Base-by-base conservation (phyloP, 179 eudicot species). In the Heliamphora pulchella region DNA sequence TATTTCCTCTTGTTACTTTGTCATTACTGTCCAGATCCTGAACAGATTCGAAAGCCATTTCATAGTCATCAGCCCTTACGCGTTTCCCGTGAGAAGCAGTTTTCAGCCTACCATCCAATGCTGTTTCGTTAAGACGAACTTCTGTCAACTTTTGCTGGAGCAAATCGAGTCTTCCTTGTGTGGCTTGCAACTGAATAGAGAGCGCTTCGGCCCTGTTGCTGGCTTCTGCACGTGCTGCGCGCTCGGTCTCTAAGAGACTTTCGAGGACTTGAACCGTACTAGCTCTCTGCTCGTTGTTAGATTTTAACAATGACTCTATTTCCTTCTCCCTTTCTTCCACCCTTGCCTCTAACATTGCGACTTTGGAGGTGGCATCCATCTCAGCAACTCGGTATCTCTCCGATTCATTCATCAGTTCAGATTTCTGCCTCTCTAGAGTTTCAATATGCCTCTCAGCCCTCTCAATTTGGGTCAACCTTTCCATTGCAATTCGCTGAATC, bases 311-410 rank as follows among this genome's bases (percentile, higher is more conserved):
- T 8, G 86, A 71, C 63, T 90, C 99, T n/a, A 94, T 91, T 84
- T 96, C 97, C 76, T 91, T 91, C 83, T 96, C 94, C 81, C 93
- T 87, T 72, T 96, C 99, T 84, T 91, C 92, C 50, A 94, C 97
- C 74, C 90, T 89, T 57, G 90, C 91, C 84, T 96, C 98, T 17
- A 94, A 86, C 84, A 83, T 76, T 63, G 85, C 84, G 14, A 96
- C 96, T 86, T 86, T 92, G n/a, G 91, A 83, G 65, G 75, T 78
- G 47, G 97, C 99, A 74, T 90, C 94, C 85, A 74, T 76, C 81
- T 94, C 97, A 5, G 92, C 88, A 53, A 86, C 87, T 48, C 89
- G 89, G 48, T 84, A 87, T 51, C 84, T 83, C 77, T 89, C 92
- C 4, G 88, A 78, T 83, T 94, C 93, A 61, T 79, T 77, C 3